Conservation (phyloP, 768 basidiomycete species). For the Suillus americanus region DNA sequence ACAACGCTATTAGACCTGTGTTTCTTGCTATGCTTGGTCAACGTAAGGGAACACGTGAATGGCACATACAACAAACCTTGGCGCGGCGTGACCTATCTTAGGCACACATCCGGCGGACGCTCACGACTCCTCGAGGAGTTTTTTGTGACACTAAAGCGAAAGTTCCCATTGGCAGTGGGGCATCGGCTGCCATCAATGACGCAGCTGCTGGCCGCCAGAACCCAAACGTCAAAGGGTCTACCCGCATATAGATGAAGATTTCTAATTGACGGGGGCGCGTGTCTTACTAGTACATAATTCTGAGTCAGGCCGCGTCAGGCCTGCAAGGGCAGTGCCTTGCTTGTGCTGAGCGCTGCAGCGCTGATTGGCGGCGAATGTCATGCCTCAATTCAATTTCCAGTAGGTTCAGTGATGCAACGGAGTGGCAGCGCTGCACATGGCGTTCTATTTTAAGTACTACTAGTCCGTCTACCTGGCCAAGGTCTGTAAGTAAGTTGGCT, state of each 20-base stretch:
- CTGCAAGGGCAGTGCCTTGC: not conserved
- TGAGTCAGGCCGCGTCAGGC: not conserved
- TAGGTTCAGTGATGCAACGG: not conserved
- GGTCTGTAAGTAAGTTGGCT: not conserved
- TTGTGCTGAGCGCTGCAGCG: not conserved
- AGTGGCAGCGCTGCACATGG: not conserved
- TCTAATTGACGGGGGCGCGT: not conserved
- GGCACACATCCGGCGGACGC: not conserved
- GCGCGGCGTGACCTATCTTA: not conserved
- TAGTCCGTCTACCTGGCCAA: not conserved
- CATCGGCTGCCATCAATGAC: no score
- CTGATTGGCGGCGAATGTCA: not conserved
- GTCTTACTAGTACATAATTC: not conserved
- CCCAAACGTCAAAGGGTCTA: not conserved
- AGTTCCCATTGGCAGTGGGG: no score
- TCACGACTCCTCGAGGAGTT: no score
- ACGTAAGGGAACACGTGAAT: not conserved
- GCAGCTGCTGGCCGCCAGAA: no score
- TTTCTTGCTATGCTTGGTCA: not conserved
- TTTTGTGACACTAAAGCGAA: no score
- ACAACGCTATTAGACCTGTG: not conserved
- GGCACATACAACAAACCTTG: no score
- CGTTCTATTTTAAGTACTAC: not conserved
- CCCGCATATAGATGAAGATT: not conserved
- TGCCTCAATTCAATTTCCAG: no score